Evolutionary conservation across 371 early-diverging fungal genomes (phyloP).

Genomic region (Mucor mucedo): DNA sequence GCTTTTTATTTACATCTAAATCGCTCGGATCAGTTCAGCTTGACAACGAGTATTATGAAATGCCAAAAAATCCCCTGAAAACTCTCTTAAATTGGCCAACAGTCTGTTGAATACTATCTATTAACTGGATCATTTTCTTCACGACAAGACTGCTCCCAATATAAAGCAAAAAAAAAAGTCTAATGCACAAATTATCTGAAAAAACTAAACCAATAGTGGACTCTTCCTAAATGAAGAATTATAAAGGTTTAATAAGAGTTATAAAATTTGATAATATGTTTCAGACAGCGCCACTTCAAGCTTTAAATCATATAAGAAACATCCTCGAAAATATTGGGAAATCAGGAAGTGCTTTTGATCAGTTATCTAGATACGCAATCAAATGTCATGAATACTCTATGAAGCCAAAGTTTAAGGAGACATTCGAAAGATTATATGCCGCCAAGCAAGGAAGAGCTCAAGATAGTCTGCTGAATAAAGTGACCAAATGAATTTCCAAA

Average conservation of each 20-base stretch:
- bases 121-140: too few species aligned
- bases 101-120: too few species aligned
- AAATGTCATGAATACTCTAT: conserved; percentile 19
- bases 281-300: conserved; percentile 11
- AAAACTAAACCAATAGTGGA: conserved; percentile 7
- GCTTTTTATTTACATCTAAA: conserved; percentile 3
- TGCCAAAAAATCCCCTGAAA: not conserved
- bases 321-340: conserved; percentile 19
- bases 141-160: too few species aligned
- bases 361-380: conserved; percentile 16
- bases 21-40: conserved; percentile 1
- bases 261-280: conserved; percentile 9
- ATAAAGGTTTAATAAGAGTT: conserved; percentile 9
- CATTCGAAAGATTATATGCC: conserved; percentile 16
- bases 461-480: conserved; percentile 5
- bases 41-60: not conserved
- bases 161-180: conserved; percentile 7
- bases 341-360: conserved; percentile 12
- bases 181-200: conserved; percentile 10
- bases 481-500: too few species aligned
- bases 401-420: conserved; percentile 10
- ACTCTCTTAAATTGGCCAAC: too few species aligned
- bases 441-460: conserved; percentile 16
- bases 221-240: conserved; percentile 4
- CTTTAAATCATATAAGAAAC: conserved; percentile 16